phyloP scores from a whole-genome alignment of 305 asterid genomes.

The Salvia sclarea region DNA sequence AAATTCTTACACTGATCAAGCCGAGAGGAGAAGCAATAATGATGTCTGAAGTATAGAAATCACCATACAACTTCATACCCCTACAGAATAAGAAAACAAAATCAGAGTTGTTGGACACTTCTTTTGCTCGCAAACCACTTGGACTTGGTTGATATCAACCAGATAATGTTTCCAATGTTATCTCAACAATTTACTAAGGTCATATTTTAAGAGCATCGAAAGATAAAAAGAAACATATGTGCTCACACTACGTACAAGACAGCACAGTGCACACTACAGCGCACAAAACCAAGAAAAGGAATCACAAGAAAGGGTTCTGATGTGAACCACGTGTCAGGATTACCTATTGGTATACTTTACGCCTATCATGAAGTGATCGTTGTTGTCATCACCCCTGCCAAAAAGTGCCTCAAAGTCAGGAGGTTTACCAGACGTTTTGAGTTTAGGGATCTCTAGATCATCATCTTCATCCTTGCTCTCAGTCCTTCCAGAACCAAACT shows the following conservation, averaged over 20 bases:
- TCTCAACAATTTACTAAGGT: slow-evolving; percentile 4
- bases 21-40: slow-evolving; percentile 95
- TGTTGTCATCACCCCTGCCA: slow-evolving; percentile 71
- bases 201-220: not conserved
- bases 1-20: slow-evolving; percentile 70
- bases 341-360: slow-evolving; percentile 79
- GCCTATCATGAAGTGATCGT: slow-evolving; percentile 89
- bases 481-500: slow-evolving; percentile 67
- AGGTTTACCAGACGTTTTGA: slow-evolving; percentile 64
- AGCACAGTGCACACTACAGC: not conserved
- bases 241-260: not conserved
- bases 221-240: not conserved
- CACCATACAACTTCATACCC: slow-evolving; percentile 72
- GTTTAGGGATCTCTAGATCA: slow-evolving; percentile 49
- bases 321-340: slow-evolving; percentile 19
- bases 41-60: slow-evolving; percentile 88
- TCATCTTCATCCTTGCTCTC: slow-evolving; percentile 52
- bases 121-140: slow-evolving; percentile 8
- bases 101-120: not conserved
- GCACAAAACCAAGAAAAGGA: not conserved
- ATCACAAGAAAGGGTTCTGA: slow-evolving; percentile 23
- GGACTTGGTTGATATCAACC: slow-evolving; percentile 6
- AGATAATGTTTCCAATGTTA: not conserved
- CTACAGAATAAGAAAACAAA: slow-evolving; percentile 37
- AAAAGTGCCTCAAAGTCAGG: slow-evolving; percentile 73